Conservation (phyloP, 169 alveolate genomes). For the Haemoproteus tartakovskyi region DNA sequence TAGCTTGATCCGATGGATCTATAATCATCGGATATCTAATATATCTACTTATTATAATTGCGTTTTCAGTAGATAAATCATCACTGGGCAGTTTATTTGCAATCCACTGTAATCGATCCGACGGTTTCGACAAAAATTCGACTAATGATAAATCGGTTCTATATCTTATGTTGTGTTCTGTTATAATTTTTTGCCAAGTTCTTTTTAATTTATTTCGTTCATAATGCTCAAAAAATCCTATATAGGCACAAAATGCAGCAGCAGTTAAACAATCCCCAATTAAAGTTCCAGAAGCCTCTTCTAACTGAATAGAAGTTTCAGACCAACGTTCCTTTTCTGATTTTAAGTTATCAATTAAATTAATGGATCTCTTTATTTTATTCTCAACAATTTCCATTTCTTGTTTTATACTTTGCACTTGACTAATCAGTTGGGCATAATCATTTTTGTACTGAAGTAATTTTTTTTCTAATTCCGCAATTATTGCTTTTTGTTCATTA, state of each 20-base stretch:
- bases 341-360: constrained; percentile 82
- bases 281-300: constrained; percentile 72
- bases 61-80: constrained; percentile 95
- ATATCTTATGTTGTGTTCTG: constrained; percentile 70
- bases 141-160: constrained; percentile 88
- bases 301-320: constrained; percentile 78
- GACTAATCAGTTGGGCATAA: constrained; percentile 91
- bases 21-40: constrained; percentile 93
- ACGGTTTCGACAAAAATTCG: constrained; percentile 93
- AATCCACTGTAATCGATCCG: constrained; percentile 85
- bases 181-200: constrained; percentile 72
- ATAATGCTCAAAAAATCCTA: constrained; percentile 90
- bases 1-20: constrained; percentile 93
- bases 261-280: constrained; percentile 94
- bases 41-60: constrained; percentile 87
- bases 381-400: constrained; percentile 91
- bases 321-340: constrained; percentile 94
- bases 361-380: constrained; percentile 90
- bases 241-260: constrained; percentile 92
- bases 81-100: constrained; percentile 93
- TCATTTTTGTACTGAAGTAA: constrained; percentile 89
- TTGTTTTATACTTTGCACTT: constrained; percentile 87
- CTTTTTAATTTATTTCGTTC: constrained; percentile 48
- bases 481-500: constrained; percentile 79
- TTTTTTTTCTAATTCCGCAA: constrained; percentile 83